Conservation (phyloP, 768 basidiomycete species). For the Mycena vulgaris region DNA sequence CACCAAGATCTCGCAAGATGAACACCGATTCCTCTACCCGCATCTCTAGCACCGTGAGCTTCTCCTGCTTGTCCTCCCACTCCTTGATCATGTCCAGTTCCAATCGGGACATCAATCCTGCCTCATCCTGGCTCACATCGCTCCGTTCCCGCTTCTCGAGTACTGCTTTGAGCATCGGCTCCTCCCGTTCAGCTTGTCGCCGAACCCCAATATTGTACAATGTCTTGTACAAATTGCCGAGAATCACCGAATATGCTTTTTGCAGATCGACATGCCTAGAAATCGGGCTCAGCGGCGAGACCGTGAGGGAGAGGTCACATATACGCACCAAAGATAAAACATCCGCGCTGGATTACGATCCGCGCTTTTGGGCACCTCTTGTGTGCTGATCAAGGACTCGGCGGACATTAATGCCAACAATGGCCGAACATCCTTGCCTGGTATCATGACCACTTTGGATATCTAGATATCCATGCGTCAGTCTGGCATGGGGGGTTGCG, state of each 20-base stretch:
- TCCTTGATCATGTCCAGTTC: slow-evolving; percentile 83
- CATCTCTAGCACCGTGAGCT: slow-evolving; percentile 84
- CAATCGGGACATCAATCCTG: slow-evolving; percentile 72
- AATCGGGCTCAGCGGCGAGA: slow-evolving; percentile 17
- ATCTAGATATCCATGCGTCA: slow-evolving; percentile 67
- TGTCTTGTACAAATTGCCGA: slow-evolving; percentile 90
- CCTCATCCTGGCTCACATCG: slow-evolving; percentile 86
- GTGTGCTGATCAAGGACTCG: slow-evolving; percentile 88
- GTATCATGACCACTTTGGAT: slow-evolving; percentile 94
- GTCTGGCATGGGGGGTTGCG: neutral
- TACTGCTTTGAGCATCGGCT: slow-evolving; percentile 76
- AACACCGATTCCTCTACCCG: slow-evolving; percentile 93
- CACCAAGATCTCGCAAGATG: slow-evolving; percentile 85
- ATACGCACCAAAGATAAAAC: slow-evolving; percentile 89
- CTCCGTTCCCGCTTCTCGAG: slow-evolving; percentile 85
- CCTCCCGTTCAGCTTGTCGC: slow-evolving; percentile 80
- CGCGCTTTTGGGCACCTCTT: slow-evolving; percentile 93
- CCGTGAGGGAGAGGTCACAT: neutral
- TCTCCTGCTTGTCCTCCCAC: slow-evolving; percentile 83
- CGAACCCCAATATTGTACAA: slow-evolving; percentile 88
- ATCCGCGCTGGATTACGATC: slow-evolving; percentile 92
- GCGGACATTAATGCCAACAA: slow-evolving; percentile 84
- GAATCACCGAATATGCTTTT: slow-evolving; percentile 84
- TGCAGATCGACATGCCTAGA: slow-evolving; percentile 90
- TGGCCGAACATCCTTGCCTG: slow-evolving; percentile 88